Evolutionary conservation across 1,139 yeast genomes (phyloP).

Genomic region (Suhomyces bolitotheri): DNA sequence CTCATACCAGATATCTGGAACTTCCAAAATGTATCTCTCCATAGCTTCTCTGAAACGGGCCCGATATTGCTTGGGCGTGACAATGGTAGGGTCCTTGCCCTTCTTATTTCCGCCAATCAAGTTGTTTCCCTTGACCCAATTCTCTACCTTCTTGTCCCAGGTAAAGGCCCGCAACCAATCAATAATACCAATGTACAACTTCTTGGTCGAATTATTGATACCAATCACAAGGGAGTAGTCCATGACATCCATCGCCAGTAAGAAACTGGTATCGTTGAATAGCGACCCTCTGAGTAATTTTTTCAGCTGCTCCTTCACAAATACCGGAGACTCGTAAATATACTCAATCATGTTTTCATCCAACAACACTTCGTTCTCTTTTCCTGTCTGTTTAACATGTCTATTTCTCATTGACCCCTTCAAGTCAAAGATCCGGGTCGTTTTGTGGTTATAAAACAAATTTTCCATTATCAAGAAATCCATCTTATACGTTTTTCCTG

Average conservation of each 20-base stretch:
- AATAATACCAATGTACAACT: conserved; percentile 87
- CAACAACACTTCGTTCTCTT: conserved; percentile 86
- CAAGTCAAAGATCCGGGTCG: conserved; percentile 86
- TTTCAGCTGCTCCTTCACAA: conserved; percentile 91
- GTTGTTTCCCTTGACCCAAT: conserved; percentile 95
- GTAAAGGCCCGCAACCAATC: conserved; percentile 96
- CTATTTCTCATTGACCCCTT: conserved; percentile 98
- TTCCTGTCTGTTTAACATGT: conserved; percentile 95
- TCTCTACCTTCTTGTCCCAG: conserved; percentile 97
- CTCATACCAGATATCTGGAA: conserved; percentile 83
- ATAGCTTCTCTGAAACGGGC: conserved; percentile 94
- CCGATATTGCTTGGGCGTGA: conserved; percentile 93
- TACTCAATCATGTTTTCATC: conserved; percentile 99
- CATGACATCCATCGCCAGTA: conserved; percentile 98
- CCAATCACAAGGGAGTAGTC: conserved; percentile 96
- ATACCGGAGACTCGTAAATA: conserved; percentile 92
- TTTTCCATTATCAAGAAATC: conserved; percentile 96
- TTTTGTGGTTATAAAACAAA: conserved; percentile 79
- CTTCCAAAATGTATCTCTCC: conserved; percentile 93
- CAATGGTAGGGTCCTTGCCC: conserved; percentile 93
- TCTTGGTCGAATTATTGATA: conserved; percentile 66
- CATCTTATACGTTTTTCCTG: conserved; percentile 78
- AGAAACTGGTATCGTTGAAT: conserved; percentile 91
- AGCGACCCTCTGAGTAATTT: conserved; percentile 80
- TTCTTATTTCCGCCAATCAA: conserved; percentile 76